Base-by-base conservation (phyloP, 2,329 filamentous ascomycete species). In the Ophidiomyces ophidiicola region DNA sequence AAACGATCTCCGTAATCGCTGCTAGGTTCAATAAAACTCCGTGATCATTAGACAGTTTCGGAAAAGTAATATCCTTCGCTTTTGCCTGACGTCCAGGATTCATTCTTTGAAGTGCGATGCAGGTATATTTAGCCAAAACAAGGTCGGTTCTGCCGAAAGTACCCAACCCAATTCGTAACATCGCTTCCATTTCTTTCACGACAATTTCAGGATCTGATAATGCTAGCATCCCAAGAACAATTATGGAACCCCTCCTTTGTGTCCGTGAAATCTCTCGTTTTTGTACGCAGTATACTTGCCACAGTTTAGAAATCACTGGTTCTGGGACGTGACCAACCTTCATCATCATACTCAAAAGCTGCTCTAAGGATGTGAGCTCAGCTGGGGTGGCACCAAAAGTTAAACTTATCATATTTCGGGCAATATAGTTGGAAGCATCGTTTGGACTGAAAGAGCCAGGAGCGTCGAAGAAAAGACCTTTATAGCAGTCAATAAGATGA, bases 361-460 rank as follows among this genome's bases (percentile, higher is more conserved):
- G 90, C 61, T 98, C 90, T 6, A 98, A 70, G 32, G 86, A 96
- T 0, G 90, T 98, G 39, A 98, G 67, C 57, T 98, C 90, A 1
- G 92, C 90, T 0, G 88, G 85, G 0, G 88, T 93, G 1, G 88
- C 87, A 19, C 87, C 88, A 59, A 94, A 96, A 0, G 90, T 98
- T 53, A 98, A 66, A 69, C 87, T 94, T 61, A 96, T 96, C 88
- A 98, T 98, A 62, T 96, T 98, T 46, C 87, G 78, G 18, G 88
- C 88, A 53, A 98, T 81, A 56, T 92, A 98, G 58, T 92, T 94
- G 33, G 90, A 87, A 2, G 87, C 79, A 54, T 94, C 87, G 49
- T 94, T 94, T 20, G 78, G 68, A 43, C 73, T 84, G 63, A 94
- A 94, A 3, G 78, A 78, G 44, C 86, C 84, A 0, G 90, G 90